Evolutionary conservation across 768 basidiomycete species (phyloP), one percentile per base, ranked within the genome.

Genomic region (Mycena haematopus): DNA sequence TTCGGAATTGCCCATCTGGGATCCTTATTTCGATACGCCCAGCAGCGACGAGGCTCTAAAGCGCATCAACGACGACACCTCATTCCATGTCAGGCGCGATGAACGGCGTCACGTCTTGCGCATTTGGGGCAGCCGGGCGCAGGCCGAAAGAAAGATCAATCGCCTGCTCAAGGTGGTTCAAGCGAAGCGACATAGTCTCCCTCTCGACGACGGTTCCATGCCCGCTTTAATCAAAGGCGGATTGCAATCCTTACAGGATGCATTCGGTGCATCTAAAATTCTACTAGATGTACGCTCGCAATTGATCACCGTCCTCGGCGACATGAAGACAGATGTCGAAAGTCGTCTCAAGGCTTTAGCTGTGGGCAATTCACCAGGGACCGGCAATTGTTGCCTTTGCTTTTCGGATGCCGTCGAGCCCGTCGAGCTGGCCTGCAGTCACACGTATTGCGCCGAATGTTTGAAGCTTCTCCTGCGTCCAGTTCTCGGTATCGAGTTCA

Each of bases 381-480:
- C 45, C 8, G 52, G 54, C n/a, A 38, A 44, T 21, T 67, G 65
- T 31, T 63, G 58, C 22, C 51, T 63, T 15, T 67, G 66, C 22
- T 54, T 35, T 22, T 40, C 55, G 3, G 54, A 51, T 14, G 47
- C 45, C 25, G 45, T 14, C 10, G 52, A 60, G 6, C 45, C 22
- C 14, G 44, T 64, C 36, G 33, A 54, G 56, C n/a, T 67, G 55
- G 8, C 55, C n/a, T 67, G 66, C 56, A 25, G 36, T 19, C 66
- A 67, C 45, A 27, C 57, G 17, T 67, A 67, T 47, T 67, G 66
- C 60, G 35, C 52, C 10, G 29, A 6, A 6, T 67, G 66, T 21
- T 24, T 64, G 1, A 36, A 49, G 22, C 45, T 46, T 33, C 42
- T 60, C 17, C 17, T 67, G 21, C 56, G 62, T 27, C 60, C 56